Evolutionary conservation across 2,329 filamentous ascomycete genomes (phyloP), one percentile per base, ranked within the genome.

Genomic region (Nannizziopsis barbatae): DNA sequence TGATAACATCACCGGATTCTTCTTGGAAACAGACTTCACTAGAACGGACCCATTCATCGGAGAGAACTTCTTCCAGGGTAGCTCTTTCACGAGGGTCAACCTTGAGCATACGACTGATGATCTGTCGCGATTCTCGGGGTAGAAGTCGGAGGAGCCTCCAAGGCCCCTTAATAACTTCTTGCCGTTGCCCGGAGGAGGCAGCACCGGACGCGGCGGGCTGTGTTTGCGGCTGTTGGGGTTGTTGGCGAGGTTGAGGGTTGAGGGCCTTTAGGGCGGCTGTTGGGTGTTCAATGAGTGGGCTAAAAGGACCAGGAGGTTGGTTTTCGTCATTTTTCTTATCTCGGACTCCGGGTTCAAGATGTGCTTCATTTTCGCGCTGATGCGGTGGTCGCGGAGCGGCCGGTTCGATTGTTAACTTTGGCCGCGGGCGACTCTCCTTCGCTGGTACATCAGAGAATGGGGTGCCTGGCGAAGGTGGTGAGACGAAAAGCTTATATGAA

Each of bases 51-150:
- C 92, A 98, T 12, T 83, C 81, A 62, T 98, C 90, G 17, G 81
- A 77, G 45, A 95, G 68, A 14, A 98, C 85, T 60, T 98, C 88
- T 18, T 83, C 75, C 72, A 98, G 83, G 2, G 78, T 86, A 2
- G 88, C 90, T 49, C 92, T 79, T 55, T 84, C 83, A 61, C 79
- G 83, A 0, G 89, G 87, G 58, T 95, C 80, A 44, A 95, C 75
- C 60, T 92, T 87, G 32, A 98, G 76, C 92, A 98, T 98, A 50
- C 85, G 77, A 39, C 86, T 83, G 48, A 98, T 84, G 53, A 98
- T 88, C 62, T 90, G 83, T 45, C 92, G 76, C 55, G 84, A 93
- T 67, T 96, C 92, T 51, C 90, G 76, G 0, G 92, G 92, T 8
- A 98, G 73, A 32, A 96, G 72, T 37, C 92, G 80, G 27, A 98